Base-by-base conservation (phyloP, 768 basidiomycete genomes). In the Lactifluus subvellereus region DNA sequence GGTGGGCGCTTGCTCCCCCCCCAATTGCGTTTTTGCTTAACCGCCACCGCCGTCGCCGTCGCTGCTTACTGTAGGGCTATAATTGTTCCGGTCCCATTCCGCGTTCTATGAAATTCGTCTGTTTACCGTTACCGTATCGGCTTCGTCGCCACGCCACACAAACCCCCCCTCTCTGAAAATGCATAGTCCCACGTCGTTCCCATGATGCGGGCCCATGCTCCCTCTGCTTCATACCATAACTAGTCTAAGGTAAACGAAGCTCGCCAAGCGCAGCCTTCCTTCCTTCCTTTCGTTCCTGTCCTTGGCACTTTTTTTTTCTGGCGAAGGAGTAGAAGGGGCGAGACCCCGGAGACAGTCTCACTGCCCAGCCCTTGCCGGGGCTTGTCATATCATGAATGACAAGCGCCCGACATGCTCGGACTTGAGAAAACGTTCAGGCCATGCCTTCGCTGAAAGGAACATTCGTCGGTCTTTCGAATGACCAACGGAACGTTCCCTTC, bases 21-120 rank as follows among this genome's bases (percentile, higher is more conserved):
- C 54, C 58, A 62, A 43, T 14, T 14, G 10, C 11, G 4, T 0
- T 18, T 43, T n/a, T 43, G 18, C 14, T 40, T 40, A 6, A 6
- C 43, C 43, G 43, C 43, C 43, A 9, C 43, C 22, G n/a, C 45
- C 22, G 22, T 49, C 27, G 27, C 48, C 27, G 27, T 49, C 22
- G 4, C 22, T 14, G 18, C 5, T 30, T 27, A 27, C 22, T 43
- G 13, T 54, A 27, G 27, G 27, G 27, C 27, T 27, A 27, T 27
- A 27, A 47, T 40, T 57, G 56, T 62, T 62, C 61, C 61, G 61
- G 61, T 62, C 37, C 56, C 22, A 52, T 58, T 62, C 61, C 61
- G 61, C 51, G 43, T 62, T 57, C 37, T 1, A 18, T n/a, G 13
- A 45, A 52, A 52, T 52, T 52, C 18, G 16, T 51, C 7, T 18